A percentile compares a stretch with the other conserved stretches of the same genome.
These are phyloP conservation scores for Picea sitchensis DNA, from an alignment of 75 land plant species.

Conservation along the genomic window DNA sequence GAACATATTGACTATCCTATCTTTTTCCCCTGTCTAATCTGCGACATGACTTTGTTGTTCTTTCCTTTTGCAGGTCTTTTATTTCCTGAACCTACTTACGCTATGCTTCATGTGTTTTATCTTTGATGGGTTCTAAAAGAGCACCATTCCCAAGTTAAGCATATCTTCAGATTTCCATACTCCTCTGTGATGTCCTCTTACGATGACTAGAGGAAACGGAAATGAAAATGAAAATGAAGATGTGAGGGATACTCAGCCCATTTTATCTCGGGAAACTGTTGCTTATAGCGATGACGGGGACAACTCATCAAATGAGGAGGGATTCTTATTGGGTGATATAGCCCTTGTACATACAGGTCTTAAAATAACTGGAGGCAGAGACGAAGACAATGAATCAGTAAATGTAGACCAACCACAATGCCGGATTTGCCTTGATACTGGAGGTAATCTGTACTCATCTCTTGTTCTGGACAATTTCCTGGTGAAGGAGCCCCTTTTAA, in stretches of 20 bases:
- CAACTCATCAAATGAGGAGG: not conserved
- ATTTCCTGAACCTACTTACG: too few relatives aligned
- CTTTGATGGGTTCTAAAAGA: too few relatives aligned
- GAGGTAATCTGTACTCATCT: slow-evolving; percentile 32
- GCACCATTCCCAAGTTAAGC: too few relatives aligned
- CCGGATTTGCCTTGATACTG: slow-evolving; percentile 91
- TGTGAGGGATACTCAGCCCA: slow-evolving; percentile 3
- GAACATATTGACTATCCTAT: too few relatives aligned
- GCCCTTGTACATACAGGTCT: slow-evolving; percentile 10
- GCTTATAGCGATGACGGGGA: not conserved
- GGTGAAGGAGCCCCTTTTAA: not conserved
- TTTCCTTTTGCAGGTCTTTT: too few relatives aligned
- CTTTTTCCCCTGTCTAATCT: too few relatives aligned
- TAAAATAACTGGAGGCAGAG: slow-evolving; percentile 16
- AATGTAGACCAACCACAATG: slow-evolving; percentile 72
- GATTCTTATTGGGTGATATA: slow-evolving; percentile 2
- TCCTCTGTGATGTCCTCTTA: not conserved
- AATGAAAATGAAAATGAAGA: slow-evolving; percentile 6
- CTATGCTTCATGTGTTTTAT: too few relatives aligned
- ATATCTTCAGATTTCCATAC: not conserved
- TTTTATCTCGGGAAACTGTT: not conserved
- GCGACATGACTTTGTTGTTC: too few relatives aligned
- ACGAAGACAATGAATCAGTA: slow-evolving; percentile 38
- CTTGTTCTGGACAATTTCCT: not conserved
- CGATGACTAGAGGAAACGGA: slow-evolving; percentile 2